Evolutionary conservation across 148 eudicot genomes (phyloP).

Genomic region (Vaccinium myrtillus): DNA sequence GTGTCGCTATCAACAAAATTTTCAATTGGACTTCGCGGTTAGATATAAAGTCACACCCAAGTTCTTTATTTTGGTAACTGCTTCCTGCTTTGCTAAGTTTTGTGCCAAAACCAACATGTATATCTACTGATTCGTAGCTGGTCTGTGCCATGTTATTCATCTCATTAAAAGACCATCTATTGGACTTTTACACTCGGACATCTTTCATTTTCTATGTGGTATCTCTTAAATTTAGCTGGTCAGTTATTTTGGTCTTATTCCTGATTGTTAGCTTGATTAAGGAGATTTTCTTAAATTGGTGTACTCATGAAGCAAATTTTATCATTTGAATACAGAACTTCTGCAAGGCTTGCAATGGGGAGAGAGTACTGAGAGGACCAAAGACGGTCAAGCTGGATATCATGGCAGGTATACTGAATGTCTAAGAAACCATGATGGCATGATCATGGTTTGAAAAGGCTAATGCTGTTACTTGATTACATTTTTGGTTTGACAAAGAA

Average conservation of each 20-base stretch:
- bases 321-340: no score
- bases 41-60: neutral
- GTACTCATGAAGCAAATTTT: neutral
- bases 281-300: neutral
- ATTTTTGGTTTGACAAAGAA: neutral
- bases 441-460: no score
- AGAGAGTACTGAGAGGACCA: no score
- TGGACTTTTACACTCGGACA: neutral
- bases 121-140: neutral
- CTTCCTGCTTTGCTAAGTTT: neutral
- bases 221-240: constrained; percentile 26
- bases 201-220: neutral
- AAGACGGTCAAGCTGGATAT: no score
- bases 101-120: constrained; percentile 1
- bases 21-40: neutral
- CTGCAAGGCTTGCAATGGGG: no score
- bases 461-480: neutral
- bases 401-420: no score
- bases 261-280: neutral
- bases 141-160: neutral
- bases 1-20: neutral
- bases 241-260: constrained; percentile 39
- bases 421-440: no score
- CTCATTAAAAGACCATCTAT: neutral
- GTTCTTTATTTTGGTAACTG: neutral